phyloP scores from a whole-genome alignment of 2,329 filamentous ascomycete species.

The Thyridium curvatum region DNA sequence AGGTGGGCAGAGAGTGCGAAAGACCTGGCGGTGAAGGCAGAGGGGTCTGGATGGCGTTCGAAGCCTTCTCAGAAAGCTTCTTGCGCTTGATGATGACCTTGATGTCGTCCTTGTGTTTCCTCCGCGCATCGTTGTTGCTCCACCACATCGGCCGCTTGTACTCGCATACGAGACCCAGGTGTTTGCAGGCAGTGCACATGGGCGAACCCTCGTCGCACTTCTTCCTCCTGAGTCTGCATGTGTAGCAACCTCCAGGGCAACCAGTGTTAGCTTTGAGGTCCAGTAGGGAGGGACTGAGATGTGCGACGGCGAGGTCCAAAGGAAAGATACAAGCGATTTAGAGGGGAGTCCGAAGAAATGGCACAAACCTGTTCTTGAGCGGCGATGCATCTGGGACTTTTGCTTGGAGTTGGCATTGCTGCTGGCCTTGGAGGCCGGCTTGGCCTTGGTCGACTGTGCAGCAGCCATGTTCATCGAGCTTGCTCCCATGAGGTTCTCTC shows the following conservation, averaged over 20 bases:
- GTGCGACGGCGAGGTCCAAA: background rate
- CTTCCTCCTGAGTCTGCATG: constrained; percentile 60
- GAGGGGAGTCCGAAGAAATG: constrained; percentile 12
- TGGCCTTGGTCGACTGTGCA: constrained; percentile 54
- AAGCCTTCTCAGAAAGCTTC: constrained; percentile 83
- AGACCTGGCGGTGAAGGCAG: constrained; percentile 68
- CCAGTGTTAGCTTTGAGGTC: constrained; percentile 22
- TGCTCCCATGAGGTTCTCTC: constrained; percentile 42
- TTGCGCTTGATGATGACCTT: constrained; percentile 97
- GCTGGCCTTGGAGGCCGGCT: constrained; percentile 47
- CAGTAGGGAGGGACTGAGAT: constrained; percentile 11
- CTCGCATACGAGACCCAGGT: constrained; percentile 81
- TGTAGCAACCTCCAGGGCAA: constrained; percentile 53
- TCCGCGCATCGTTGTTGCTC: constrained; percentile 84
- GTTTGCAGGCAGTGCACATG: constrained; percentile 59
- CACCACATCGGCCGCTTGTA: constrained; percentile 98
- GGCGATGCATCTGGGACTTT: constrained; percentile 83
- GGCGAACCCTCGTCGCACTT: constrained; percentile 63
- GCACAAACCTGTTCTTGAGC: constrained; percentile 84
- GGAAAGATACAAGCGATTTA: constrained; percentile 4
- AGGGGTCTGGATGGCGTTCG: constrained; percentile 47
- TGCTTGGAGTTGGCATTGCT: constrained; percentile 45
- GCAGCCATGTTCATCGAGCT: constrained; percentile 55
- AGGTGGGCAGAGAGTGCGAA: constrained; percentile 75
- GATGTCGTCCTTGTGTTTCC: constrained; percentile 86